Conservation (phyloP, 257 asterid species). For the Solanum acaule region DNA sequence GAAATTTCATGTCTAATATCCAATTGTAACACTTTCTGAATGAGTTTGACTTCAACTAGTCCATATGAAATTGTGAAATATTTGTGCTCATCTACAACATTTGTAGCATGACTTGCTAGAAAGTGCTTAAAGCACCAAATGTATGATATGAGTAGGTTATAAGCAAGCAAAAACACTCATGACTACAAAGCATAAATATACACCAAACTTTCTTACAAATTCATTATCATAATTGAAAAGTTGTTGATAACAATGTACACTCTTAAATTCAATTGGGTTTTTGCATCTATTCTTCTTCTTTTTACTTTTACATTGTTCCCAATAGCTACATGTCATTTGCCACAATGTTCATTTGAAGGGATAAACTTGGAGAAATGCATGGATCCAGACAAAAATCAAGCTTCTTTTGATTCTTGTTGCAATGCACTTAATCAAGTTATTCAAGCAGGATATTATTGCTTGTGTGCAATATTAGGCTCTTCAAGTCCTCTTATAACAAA, state of each 20-base stretch:
- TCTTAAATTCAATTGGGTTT: background rate
- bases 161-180: background rate
- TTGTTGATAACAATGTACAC: background rate
- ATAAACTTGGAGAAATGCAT: background rate
- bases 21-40: background rate
- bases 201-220: background rate
- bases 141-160: background rate
- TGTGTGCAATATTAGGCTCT: constrained; percentile 1
- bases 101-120: background rate
- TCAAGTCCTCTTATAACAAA: background rate
- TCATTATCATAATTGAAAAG: background rate
- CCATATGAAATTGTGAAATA: background rate
- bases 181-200: background rate
- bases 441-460: constrained; percentile 3
- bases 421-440: background rate
- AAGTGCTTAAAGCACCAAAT: background rate
- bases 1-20: background rate
- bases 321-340: background rate
- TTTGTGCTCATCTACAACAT: background rate
- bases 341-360: background rate
- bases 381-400: background rate
- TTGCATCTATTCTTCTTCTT: background rate
- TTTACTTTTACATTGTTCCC: background rate
- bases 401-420: constrained; percentile 1
- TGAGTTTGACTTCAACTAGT: background rate